Percentiles rank a stretch among this genome's conserved stretches.
These are phyloP conservation scores for Lasiodiplodia gonubiensis DNA, from an alignment of 2,329 filamentous ascomycete species.

Conservation along the genomic window DNA sequence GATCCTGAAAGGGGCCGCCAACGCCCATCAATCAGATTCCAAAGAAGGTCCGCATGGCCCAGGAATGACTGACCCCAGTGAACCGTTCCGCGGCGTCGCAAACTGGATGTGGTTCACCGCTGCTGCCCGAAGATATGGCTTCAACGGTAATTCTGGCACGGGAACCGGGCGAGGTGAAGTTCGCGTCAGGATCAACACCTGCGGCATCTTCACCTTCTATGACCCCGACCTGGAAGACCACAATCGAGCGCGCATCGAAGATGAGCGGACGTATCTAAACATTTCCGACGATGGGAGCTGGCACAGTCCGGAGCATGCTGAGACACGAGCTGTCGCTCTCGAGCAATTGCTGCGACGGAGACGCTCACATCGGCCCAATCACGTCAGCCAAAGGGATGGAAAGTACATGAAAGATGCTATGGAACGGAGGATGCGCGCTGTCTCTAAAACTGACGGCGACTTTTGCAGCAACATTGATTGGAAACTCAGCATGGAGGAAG, in stretches of 20 bases:
- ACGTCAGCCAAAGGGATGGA: slow-evolving; percentile 35
- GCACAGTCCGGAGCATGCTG: slow-evolving; percentile 36
- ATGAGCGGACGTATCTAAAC: slow-evolving; percentile 49
- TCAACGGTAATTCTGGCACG: slow-evolving; percentile 32
- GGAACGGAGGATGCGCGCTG: slow-evolving; percentile 31
- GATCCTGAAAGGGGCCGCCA: background rate
- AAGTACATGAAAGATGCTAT: slow-evolving; percentile 33
- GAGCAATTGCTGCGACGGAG: slow-evolving; percentile 33
- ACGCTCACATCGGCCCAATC: slow-evolving; percentile 33
- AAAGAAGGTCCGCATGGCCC: slow-evolving; percentile 33
- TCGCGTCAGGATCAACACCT: slow-evolving; percentile 48
- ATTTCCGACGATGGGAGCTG: slow-evolving; percentile 51
- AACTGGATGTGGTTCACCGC: slow-evolving; percentile 50
- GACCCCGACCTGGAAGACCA: slow-evolving; percentile 45
- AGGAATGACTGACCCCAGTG: slow-evolving; percentile 32
- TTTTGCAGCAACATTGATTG: slow-evolving; percentile 51
- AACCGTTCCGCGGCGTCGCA: slow-evolving; percentile 31
- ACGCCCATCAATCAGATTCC: background rate
- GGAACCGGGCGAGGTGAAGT: slow-evolving; percentile 52
- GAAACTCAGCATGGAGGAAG: slow-evolving; percentile 49
- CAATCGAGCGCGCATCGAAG: slow-evolving; percentile 37
- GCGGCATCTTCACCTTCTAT: slow-evolving; percentile 56
- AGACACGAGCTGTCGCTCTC: slow-evolving; percentile 43
- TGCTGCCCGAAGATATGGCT: slow-evolving; percentile 50
- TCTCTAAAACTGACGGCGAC: slow-evolving; percentile 14